Base-by-base conservation (phyloP, 192 early-diverging fungal genomes). In the Funneliformis geosporum region DNA sequence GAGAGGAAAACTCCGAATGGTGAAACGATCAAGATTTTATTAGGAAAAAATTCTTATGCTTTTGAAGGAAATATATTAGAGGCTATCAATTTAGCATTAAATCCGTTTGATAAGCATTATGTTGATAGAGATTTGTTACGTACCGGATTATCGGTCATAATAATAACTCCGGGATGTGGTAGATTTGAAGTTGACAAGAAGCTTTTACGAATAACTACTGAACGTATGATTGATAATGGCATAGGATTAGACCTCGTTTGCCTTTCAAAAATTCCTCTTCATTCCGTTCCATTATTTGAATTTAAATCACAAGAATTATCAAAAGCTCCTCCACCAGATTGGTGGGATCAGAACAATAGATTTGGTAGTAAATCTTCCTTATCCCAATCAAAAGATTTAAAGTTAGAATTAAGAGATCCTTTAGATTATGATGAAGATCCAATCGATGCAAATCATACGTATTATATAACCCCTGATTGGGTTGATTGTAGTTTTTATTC, bases 51-150 rank as follows among this genome's bases (percentile, higher is more conserved):
- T 81, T 94, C 94, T 27, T 88, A 92, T 74, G 93, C 97, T 0
- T 91, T 89, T 75, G 95, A 97, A 80, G 98, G 98, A 33, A 98
- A 98, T 82, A 88, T 99, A 28, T 88, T 99, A 0, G 98, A 98
- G 83, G 95, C 98, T 0, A 91, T 99, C 65, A 99, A 99, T 82
- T 83, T 99, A 27, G 97, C 96, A 2, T 87, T 99, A 67, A 99
- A 98, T 86, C 94, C 95, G 16, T 94, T 97, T 83, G 94, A 96
- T 68, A 93, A 92, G 76, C 95, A 97, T 81, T 96, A 95, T 82
- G 93, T 98, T 42, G 95, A 97, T 83, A 91, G 98, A n/a, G 97
- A 98, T 86, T 83, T 98, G 38, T 84, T 93, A 64, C 87, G 96
- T 47, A 99, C 96, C 7, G 96, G 95, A 59, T 87, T 97, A 5